Percentiles rank a stretch among this genome's conserved stretches.
Evolutionary conservation across 2,329 filamentous ascomycete species (phyloP).

Genomic region (Fusarium irregulare): DNA sequence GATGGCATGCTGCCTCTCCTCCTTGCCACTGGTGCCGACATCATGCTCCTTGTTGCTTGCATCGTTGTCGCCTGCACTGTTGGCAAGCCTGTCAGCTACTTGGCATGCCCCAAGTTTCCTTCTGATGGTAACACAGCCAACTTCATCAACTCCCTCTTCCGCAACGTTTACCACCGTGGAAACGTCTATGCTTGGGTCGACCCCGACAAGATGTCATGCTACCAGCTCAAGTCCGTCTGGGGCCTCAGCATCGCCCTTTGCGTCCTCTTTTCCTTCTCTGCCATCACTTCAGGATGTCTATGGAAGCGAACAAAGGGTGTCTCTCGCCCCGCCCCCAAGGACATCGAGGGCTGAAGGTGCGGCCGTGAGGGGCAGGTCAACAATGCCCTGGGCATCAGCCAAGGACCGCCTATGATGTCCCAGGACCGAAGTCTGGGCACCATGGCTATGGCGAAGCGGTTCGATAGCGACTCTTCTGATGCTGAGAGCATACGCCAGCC

Average conservation of each 20-base stretch:
- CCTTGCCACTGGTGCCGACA: conserved; percentile 73
- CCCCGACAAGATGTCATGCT: conserved; percentile 73
- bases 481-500: conserved; percentile 46
- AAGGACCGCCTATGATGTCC: conserved; percentile 34
- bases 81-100: conserved; percentile 82
- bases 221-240: conserved; percentile 89
- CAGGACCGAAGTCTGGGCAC: conserved; percentile 53
- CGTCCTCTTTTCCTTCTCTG: conserved; percentile 74
- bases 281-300: conserved; percentile 67
- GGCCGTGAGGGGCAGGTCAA: conserved; percentile 54
- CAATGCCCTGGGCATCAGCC: conserved; percentile 31
- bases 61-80: conserved; percentile 81
- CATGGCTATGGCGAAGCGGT: conserved; percentile 51
- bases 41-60: conserved; percentile 77
- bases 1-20: conserved; percentile 81
- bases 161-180: conserved; percentile 54
- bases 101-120: conserved; percentile 72
- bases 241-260: conserved; percentile 84
- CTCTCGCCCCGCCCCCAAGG: conserved; percentile 54
- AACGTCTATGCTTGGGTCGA: conserved; percentile 60
- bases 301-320: conserved; percentile 68
- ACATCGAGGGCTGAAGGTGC: conserved; percentile 62
- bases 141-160: conserved; percentile 58
- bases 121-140: conserved; percentile 55
- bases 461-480: conserved; percentile 50